Conservation (phyloP, 208 protist species). For the Trichomonas gallinae region DNA sequence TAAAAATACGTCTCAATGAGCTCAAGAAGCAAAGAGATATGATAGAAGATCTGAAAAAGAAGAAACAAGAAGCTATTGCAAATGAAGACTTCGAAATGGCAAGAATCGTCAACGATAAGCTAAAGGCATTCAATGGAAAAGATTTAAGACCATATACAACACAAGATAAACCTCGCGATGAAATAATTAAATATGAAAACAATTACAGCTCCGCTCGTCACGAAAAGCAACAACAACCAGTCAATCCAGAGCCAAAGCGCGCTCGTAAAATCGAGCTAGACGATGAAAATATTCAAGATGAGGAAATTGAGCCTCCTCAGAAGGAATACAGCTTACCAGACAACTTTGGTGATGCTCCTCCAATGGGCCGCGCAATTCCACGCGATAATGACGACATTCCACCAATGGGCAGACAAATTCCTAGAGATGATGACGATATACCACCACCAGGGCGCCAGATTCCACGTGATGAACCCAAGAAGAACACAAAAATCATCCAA, state of each 20-base stretch:
- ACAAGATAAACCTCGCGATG: neutral
- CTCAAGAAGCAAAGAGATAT: neutral
- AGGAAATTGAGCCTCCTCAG: neutral
- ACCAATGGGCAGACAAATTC: no score
- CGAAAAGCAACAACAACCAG: neutral
- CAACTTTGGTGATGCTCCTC: neutral
- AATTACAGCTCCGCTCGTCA: neutral
- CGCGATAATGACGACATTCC: neutral
- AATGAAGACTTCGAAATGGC: neutral
- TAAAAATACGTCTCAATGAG: neutral
- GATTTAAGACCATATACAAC: neutral
- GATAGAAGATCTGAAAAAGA: neutral
- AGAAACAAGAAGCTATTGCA: neutral
- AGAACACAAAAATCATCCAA: neutral
- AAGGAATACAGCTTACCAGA: neutral
- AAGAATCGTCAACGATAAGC: neutral
- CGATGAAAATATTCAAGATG: neutral
- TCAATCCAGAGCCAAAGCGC: neutral
- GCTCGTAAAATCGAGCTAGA: neutral
- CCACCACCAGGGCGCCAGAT: neutral
- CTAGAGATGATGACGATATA: neutral
- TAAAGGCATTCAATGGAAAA: neutral
- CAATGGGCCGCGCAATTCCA: neutral
- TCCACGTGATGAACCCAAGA: neutral
- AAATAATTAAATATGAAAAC: neutral